These are phyloP conservation scores for Eucalyptus lansdowneana DNA, from an alignment of 345 rosid species.

Conservation along the genomic window DNA sequence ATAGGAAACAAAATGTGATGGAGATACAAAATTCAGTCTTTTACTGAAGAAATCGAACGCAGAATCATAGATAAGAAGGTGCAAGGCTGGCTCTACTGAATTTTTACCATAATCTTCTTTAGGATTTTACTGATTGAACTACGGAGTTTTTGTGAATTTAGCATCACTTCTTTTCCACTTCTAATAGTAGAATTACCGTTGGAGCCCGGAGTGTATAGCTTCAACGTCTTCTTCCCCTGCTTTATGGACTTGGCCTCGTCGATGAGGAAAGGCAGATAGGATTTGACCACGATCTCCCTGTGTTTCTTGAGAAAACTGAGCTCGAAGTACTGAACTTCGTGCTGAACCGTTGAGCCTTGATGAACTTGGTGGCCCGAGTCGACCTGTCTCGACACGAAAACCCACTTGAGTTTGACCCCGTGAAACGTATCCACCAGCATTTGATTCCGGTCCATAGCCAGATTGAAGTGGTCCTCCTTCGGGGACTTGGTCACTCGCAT, in stretches of 20 bases:
- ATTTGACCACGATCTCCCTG: slow-evolving; percentile 28
- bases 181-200: background rate
- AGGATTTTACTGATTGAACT: background rate
- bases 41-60: background rate
- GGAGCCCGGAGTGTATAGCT: slow-evolving; percentile 28
- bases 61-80: background rate
- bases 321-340: slow-evolving; percentile 28
- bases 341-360: background rate
- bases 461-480: slow-evolving; percentile 28
- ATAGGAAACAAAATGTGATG: background rate
- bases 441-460: slow-evolving; percentile 35
- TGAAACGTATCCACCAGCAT: slow-evolving; percentile 30
- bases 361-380: slow-evolving; percentile 9
- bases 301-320: slow-evolving; percentile 47
- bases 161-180: background rate
- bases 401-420: slow-evolving; percentile 40
- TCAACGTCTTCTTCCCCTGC: slow-evolving; percentile 35
- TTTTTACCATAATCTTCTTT: background rate
- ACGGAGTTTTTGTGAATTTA: background rate
- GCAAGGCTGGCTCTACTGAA: background rate
- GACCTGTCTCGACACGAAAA: slow-evolving; percentile 5
- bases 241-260: slow-evolving; percentile 17
- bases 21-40: background rate
- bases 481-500: slow-evolving; percentile 35
- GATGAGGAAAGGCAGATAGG: slow-evolving; percentile 41